Base-by-base conservation (phyloP, 2,329 filamentous ascomycete species). In the Malbranchea zuffiana region DNA sequence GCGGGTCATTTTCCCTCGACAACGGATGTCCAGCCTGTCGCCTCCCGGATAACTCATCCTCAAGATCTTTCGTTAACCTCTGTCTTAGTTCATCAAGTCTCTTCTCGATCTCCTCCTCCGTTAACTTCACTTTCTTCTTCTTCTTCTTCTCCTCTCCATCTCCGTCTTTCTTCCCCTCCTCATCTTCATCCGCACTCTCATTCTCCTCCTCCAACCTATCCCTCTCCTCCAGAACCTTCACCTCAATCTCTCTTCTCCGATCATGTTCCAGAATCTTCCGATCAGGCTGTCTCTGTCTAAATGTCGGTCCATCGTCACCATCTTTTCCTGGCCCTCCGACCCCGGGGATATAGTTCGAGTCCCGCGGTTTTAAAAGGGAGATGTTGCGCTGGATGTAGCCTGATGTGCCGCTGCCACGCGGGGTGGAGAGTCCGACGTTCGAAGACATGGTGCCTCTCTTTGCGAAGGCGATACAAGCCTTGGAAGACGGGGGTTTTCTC, bases 361-460 rank as follows among this genome's bases (percentile, higher is more conserved):
- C 85, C 63, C 88, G 86, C 19, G 83, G 86, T 55, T 74, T 78
- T 50, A 95, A 77, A 56, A 88, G 79, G 12, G 90, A 90, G 23
- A 86, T 76, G 66, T 96, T 98, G 61, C 86, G 84, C 64, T 96
- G 88, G 39, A 98, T 88, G 59, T 96, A 96, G 56, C 90, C 90
- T 1, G 88, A 96, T 40, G 90, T 98, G 32, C 90, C 90, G 56
- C 83, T 93, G 49, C 90, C 90, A 53, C 90, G 80, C 3, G 90
- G 90, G 3, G 90, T 98, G 40, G 81, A 78, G 52, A 98, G 84
- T 40, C 90, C 92, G 54, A 98, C 90, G 66, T 98, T 98, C 48
- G 90, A 86, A 43, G 87, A 90, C 90, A 96, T 96, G 15, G 4
- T n/a, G n/a, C n/a, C n/a, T n/a, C n/a, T n/a, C n/a, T n/a, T n/a